Evolutionary conservation across 2,329 filamentous ascomycete genomes (phyloP).

Genomic region (Lizonia empirigonia): DNA sequence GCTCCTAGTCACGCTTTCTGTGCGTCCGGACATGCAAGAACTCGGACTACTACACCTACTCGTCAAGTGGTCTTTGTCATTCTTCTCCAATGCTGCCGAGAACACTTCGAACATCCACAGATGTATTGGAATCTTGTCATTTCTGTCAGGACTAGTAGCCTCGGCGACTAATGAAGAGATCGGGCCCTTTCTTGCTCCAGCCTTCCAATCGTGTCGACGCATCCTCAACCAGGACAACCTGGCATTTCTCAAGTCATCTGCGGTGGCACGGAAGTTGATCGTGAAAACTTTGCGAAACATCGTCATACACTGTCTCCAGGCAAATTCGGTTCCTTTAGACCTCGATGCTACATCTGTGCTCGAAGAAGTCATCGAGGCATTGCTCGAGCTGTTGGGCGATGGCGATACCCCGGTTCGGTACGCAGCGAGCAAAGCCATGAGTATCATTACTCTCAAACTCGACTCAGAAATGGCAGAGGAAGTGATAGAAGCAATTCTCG

Average conservation of each 20-base stretch:
- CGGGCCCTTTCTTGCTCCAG: slow-evolving; percentile 65
- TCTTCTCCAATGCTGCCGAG: slow-evolving; percentile 57
- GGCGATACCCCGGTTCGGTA: slow-evolving; percentile 90
- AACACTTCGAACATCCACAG: slow-evolving; percentile 67
- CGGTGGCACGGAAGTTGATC: slow-evolving; percentile 78
- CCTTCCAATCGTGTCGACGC: slow-evolving; percentile 69
- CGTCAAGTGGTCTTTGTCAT: slow-evolving; percentile 71
- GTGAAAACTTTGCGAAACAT: slow-evolving; percentile 85
- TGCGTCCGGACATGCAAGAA: slow-evolving; percentile 85
- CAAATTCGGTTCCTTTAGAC: slow-evolving; percentile 34
- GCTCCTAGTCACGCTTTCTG: slow-evolving; percentile 79
- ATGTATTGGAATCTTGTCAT: slow-evolving; percentile 78
- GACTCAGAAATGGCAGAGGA: slow-evolving; percentile 81
- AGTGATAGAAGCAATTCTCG: slow-evolving; percentile 84
- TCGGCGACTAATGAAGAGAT: slow-evolving; percentile 78
- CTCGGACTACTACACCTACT: slow-evolving; percentile 72
- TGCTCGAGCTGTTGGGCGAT: slow-evolving; percentile 79
- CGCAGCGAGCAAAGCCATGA: slow-evolving; percentile 90
- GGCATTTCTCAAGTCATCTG: slow-evolving; percentile 70
- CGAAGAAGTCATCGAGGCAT: slow-evolving; percentile 80
- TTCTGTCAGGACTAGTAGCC: slow-evolving; percentile 74
- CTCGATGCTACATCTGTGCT: slow-evolving; percentile 54
- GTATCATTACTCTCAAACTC: slow-evolving; percentile 81
- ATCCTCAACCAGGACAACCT: slow-evolving; percentile 61
- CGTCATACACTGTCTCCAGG: slow-evolving; percentile 66